Evolutionary conservation across 306 rosid genomes (phyloP), one percentile per base, ranked within the genome.

Genomic region (Argentina anserina): DNA sequence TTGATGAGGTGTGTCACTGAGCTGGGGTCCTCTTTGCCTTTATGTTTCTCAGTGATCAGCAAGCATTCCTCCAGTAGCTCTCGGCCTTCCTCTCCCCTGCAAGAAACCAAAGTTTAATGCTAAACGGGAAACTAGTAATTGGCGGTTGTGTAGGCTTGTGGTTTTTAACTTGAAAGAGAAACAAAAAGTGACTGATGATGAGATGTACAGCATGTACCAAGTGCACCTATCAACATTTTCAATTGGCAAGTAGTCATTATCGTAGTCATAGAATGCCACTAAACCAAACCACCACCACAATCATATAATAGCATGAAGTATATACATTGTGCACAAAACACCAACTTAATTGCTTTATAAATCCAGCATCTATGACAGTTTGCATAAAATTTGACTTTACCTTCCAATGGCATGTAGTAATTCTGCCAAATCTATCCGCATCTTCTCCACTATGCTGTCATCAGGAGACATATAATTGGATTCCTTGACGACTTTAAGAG

Each of bases 41-140:
- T 88, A 72, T 45, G 39, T 80, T 61, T 84, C 76, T 91, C 98
- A 12, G 84, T 83, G 52, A 89, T 88, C 81, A 85, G 74, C 78
- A 91, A 79, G 73, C 97, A 91, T 68, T 91, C 96, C 85, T 87
- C 92, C 46, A 93, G 83, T 65, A 93, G 63, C 69, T 79, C 90
- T 83, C 97, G 89, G 31, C 98, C 96, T 85, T 93, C 96, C 75
- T 87, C 80, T 71, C 90, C 96, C 80, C 97, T 91, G 76, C 33
- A 79, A 79, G 39, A 33, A 75, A 37, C 58, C 37, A 23, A 68
- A 80, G 28, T 50, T 14, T 13, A 58, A 23, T 39, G 31, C 40
- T 13, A 37, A 79, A 42, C 39, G 46, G 2, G 74, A 34, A 64
- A n/a, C 4, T 14, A 20, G 5, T 9, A 37, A 70, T 10, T 21